Evolutionary conservation across 192 early-diverging fungal genomes (phyloP).

Genomic region (Geranomyces michiganensis): DNA sequence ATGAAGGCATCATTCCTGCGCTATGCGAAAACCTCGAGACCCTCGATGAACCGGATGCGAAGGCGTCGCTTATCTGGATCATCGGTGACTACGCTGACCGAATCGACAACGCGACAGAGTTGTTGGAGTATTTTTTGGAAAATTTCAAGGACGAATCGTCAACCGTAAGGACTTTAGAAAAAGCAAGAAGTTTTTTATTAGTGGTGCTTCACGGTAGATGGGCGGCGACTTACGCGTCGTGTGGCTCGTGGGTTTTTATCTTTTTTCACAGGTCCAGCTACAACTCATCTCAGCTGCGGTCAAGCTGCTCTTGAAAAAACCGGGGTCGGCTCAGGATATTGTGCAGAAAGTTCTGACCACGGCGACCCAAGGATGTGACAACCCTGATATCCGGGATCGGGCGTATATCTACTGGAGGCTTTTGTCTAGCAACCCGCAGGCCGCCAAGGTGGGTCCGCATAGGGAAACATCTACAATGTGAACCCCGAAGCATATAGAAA

Average conservation of each 20-base stretch:
- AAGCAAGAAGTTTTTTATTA: too few species aligned
- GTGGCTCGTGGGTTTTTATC: neutral
- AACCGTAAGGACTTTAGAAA: conserved; percentile 49
- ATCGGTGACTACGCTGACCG: conserved; percentile 94
- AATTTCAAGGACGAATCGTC: conserved; percentile 84
- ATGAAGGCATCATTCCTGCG: conserved; percentile 81
- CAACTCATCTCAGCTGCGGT: conserved; percentile 88
- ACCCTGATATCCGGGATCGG: conserved; percentile 94
- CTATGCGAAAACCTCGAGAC: conserved; percentile 90
- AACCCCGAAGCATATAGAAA: too few species aligned
- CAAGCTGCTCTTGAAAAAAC: conserved; percentile 93
- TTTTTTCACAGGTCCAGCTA: conserved; percentile 74
- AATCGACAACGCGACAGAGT: conserved; percentile 78
- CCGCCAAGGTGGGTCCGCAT: conserved; percentile 74
- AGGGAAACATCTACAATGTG: too few species aligned
- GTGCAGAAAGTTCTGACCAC: conserved; percentile 86
- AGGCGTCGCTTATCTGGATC: conserved; percentile 92
- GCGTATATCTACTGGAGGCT: conserved; percentile 98
- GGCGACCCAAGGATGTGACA: conserved; percentile 86
- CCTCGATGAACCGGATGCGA: conserved; percentile 89
- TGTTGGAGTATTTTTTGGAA: conserved; percentile 80
- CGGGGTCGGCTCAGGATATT: conserved; percentile 79
- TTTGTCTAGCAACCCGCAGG: conserved; percentile 89
- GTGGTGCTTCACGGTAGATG: too few species aligned
- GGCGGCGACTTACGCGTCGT: too few species aligned